phyloP scores from a whole-genome alignment of 768 basidiomycete genomes.

The Solioccasus polychromus region DNA sequence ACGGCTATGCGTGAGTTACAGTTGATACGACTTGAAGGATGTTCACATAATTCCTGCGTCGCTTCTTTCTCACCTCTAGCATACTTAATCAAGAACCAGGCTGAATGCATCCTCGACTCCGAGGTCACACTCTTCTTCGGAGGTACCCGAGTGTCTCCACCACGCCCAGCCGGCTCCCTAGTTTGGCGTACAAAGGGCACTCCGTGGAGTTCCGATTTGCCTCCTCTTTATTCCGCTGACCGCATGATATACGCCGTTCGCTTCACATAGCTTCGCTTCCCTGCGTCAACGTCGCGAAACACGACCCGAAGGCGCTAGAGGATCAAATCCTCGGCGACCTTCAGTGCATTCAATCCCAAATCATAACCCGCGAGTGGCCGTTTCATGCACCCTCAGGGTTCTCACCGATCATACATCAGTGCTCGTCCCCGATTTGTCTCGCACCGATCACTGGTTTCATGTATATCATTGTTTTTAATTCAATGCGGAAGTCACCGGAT shows the following conservation, averaged over 20 bases:
- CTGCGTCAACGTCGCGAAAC: conserved; percentile 19
- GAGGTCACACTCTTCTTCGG: not conserved
- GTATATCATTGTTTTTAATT: not conserved
- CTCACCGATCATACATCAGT: no score
- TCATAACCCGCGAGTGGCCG: not conserved
- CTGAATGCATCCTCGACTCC: not conserved
- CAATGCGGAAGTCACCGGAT: conserved; percentile 1
- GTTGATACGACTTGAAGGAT: conserved; percentile 1
- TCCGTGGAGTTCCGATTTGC: conserved; percentile 25
- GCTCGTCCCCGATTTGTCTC: not conserved
- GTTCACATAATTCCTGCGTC: not conserved
- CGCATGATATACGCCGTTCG: conserved; percentile 12
- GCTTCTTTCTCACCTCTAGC: not conserved
- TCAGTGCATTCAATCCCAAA: not conserved
- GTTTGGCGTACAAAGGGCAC: conserved; percentile 1
- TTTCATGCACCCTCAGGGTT: conserved; percentile 15
- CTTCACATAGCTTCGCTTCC: conserved; percentile 20
- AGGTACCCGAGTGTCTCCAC: no score
- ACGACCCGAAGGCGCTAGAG: conserved; percentile 18
- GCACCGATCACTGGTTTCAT: conserved; percentile 7
- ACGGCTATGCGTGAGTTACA: conserved; percentile 1
- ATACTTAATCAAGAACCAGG: not conserved
- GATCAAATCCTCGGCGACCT: conserved; percentile 15
- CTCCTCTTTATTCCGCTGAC: conserved; percentile 6
- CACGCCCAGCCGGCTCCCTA: conserved; percentile 1